Conservation (phyloP, 805 yeast species). For the Diddensiella transvaalensis region DNA sequence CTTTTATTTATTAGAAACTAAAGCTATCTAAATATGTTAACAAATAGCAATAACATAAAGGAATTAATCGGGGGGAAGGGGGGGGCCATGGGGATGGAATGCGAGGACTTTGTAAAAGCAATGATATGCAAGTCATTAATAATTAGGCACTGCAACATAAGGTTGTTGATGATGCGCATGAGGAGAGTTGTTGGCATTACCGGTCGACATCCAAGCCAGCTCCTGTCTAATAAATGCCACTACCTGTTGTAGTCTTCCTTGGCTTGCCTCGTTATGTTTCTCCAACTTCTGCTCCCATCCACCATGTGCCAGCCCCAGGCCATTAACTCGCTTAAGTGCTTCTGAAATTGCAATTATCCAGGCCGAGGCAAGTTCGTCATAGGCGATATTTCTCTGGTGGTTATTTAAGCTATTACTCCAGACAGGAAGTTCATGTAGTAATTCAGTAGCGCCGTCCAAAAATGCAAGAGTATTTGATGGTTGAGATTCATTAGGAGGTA, state of each 20-base stretch:
- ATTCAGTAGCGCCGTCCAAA: constrained; percentile 55
- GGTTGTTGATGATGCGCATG: background rate
- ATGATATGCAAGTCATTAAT: background rate
- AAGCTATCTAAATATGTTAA: too few species aligned
- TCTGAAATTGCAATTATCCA: constrained; percentile 49
- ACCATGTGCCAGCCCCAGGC: constrained; percentile 38
- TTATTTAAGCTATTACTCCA: constrained; percentile 51
- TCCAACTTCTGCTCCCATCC: constrained; percentile 42
- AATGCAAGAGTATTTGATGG: constrained; percentile 54
- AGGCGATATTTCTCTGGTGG: constrained; percentile 46
- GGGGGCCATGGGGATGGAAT: too few species aligned
- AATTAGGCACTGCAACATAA: background rate
- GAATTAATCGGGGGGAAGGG: too few species aligned
- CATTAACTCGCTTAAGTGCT: constrained; percentile 34
- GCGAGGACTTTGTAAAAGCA: too few species aligned
- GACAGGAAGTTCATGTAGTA: constrained; percentile 62
- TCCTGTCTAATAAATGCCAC: constrained; percentile 44
- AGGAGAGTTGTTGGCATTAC: background rate
- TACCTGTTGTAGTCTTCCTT: constrained; percentile 42
- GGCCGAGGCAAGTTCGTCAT: constrained; percentile 57
- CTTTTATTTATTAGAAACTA: too few species aligned
- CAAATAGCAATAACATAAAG: too few species aligned
- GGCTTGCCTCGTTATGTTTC: constrained; percentile 43
- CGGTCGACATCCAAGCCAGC: constrained; percentile 29
- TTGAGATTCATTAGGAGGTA: constrained; percentile 66